Conservation (phyloP, 2,329 filamentous ascomycete species). For the Xylaria sp. region DNA sequence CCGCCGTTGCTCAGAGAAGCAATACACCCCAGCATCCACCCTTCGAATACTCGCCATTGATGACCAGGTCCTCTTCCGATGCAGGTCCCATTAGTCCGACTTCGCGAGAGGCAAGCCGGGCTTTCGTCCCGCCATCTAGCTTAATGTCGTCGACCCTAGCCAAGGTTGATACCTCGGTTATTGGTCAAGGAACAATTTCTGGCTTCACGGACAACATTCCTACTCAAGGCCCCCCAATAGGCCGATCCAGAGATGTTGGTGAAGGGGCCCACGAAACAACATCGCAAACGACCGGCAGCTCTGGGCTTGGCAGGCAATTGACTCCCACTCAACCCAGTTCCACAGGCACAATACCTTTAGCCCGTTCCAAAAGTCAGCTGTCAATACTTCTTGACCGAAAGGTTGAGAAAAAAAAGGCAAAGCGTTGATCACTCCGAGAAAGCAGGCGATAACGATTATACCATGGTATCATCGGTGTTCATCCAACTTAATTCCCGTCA, state of each 20-base stretch:
- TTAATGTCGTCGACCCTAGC: constrained; percentile 52
- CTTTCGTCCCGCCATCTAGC: constrained; percentile 46
- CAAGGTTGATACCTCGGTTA: constrained; percentile 54
- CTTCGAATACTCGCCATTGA: constrained; percentile 41
- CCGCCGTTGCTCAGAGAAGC: constrained; percentile 15
- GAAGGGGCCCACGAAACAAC: constrained; percentile 33
- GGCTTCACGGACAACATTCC: constrained; percentile 51
- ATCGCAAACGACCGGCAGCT: constrained; percentile 45
- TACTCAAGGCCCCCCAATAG: not conserved
- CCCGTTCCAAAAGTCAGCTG: constrained; percentile 70
- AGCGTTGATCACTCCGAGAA: constrained; percentile 37
- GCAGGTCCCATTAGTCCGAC: constrained; percentile 38
- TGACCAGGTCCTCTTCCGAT: constrained; percentile 50
- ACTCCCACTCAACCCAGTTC: constrained; percentile 63
- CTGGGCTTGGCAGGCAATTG: constrained; percentile 54
- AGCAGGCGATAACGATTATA: constrained; percentile 12
- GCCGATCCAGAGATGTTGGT: not conserved
- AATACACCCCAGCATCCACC: constrained; percentile 39
- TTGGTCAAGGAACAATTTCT: constrained; percentile 58
- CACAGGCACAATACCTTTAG: constrained; percentile 60
- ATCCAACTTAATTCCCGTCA: constrained; percentile 15
- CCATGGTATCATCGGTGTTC: constrained; percentile 5
- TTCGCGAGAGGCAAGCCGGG: constrained; percentile 46
- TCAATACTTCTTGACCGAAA: constrained; percentile 65
- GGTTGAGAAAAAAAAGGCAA: constrained; percentile 48